phyloP scores from a whole-genome alignment of 1,284 basidiomycete species.

The Boletellus deceptivus region DNA sequence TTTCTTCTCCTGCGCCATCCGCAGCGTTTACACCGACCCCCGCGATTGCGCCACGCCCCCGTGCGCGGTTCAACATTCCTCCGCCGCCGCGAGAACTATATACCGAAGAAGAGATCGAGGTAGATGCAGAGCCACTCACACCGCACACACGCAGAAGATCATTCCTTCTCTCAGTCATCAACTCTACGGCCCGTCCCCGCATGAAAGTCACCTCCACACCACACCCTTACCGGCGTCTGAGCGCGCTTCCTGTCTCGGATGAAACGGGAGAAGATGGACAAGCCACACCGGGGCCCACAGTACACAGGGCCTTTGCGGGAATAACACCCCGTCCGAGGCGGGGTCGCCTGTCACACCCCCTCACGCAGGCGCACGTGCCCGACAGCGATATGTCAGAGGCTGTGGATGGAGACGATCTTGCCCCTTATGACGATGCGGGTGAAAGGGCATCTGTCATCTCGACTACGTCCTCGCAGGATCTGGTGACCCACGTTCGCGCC shows the following conservation, averaged over 20 bases:
- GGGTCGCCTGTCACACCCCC: conserved; percentile 56
- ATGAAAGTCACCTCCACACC: conserved; percentile 59
- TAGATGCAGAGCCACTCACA: conserved; percentile 45
- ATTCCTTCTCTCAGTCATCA: conserved; percentile 75
- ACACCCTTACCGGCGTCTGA: conserved; percentile 47
- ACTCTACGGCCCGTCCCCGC: conserved; percentile 71
- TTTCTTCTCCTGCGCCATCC: conserved; percentile 48
- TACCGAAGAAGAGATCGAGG: conserved; percentile 25
- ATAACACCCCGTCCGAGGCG: conserved; percentile 56
- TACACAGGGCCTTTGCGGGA: conserved; percentile 57
- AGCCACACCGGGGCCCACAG: conserved; percentile 23
- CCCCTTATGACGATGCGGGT: conserved; percentile 27
- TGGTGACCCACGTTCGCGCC: conserved; percentile 73
- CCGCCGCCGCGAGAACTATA: conserved; percentile 37
- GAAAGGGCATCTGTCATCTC: conserved; percentile 69
- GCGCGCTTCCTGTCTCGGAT: conserved; percentile 21
- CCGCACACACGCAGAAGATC: conserved; percentile 68
- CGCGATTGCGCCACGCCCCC: conserved; percentile 53
- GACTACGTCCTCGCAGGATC: conserved; percentile 79
- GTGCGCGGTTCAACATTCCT: conserved; percentile 58
- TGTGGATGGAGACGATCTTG: conserved; percentile 14
- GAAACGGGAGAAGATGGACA: conserved; percentile 19
- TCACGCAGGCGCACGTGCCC: conserved; percentile 43
- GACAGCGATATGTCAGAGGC: conserved; percentile 18
- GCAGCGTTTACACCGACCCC: conserved; percentile 63